Evolutionary conservation across 345 rosid genomes (phyloP), one percentile per base, ranked within the genome.

Genomic region (Trapa incisa): DNA sequence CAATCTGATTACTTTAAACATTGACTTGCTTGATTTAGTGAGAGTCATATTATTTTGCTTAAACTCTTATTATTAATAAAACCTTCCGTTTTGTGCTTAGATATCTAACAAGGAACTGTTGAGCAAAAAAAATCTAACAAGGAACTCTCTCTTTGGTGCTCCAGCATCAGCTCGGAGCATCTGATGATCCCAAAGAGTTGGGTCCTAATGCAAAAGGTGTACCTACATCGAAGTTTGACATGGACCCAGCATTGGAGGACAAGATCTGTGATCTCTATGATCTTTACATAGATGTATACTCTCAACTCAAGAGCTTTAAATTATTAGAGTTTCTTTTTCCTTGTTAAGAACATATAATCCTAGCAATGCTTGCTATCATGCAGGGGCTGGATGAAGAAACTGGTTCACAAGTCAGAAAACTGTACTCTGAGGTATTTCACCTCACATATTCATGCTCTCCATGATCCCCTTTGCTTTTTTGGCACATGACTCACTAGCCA

Each of bases 221-320:
- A 50, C 39, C 77, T 32, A 82, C 81, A 80, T 82, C 73, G 78
- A 91, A 81, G 73, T 76, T 77, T 71, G 79, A 78, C 75, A 83
- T 93, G 96, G 91, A 91, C 68, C 61, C 80, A 14, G 75, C 66
- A 43, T 60, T 91, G 82, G 99, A 93, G 81, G 96, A 87, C 70
- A 93, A 82, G 80, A 76, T 93, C 72, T 93, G 97, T 80, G 99
- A 88, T 72, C 95, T 90, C 68, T 93, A 93, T 78, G 99, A 91
- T 75, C 89, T 85, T 72, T 93, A 76, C 79, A 84, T 88, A 78
- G 92, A 93, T 77, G 99, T 92, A 83, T 73, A 69, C 37, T 68
- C 65, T 38, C 47, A 16, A 68, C 42, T 75, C 68, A 41, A 53
- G 64, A 41, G 43, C 43, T 41, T 41, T 41, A 41, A 37, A 37